Evolutionary conservation across 208 protist genomes (phyloP).

Genomic region (Trypanosoma brucei): DNA sequence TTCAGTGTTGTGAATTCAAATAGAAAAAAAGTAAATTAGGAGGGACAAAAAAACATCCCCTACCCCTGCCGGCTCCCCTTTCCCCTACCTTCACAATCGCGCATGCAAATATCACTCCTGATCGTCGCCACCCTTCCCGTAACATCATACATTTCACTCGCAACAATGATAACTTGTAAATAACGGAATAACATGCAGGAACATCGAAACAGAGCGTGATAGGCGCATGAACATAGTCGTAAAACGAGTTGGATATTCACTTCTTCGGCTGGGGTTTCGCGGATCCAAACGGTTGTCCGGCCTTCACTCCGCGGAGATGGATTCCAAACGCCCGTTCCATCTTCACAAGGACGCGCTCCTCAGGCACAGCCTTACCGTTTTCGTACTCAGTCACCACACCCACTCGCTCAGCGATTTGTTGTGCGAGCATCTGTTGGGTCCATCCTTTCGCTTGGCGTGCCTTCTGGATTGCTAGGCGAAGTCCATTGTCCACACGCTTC

Average conservation of each 20-base stretch:
- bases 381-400: slow-evolving; percentile 91
- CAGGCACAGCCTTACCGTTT: slow-evolving; percentile 89
- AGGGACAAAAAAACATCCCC: too few species aligned
- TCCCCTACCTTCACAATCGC: too few species aligned
- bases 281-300: slow-evolving; percentile 71
- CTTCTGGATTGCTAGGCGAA: slow-evolving; percentile 77
- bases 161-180: too few species aligned
- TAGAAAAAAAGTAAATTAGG: too few species aligned
- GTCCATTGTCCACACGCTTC: slow-evolving; percentile 75
- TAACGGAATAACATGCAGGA: too few species aligned
- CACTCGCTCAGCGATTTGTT: slow-evolving; percentile 77
- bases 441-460: slow-evolving; percentile 80
- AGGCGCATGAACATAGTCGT: too few species aligned
- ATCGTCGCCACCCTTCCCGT: too few species aligned
- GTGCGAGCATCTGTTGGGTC: slow-evolving; percentile 86
- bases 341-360: slow-evolving; percentile 89
- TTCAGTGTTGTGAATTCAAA: too few species aligned
- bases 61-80: too few species aligned
- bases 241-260: slow-evolving; percentile 14
- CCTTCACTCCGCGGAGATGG: slow-evolving; percentile 89
- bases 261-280: slow-evolving; percentile 49
- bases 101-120: too few species aligned
- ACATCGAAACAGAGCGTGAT: too few species aligned
- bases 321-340: slow-evolving; percentile 92
- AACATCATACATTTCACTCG: too few species aligned